Conservation (phyloP, 2,329 filamentous ascomycete species). For the Colletotrichum sidae region DNA sequence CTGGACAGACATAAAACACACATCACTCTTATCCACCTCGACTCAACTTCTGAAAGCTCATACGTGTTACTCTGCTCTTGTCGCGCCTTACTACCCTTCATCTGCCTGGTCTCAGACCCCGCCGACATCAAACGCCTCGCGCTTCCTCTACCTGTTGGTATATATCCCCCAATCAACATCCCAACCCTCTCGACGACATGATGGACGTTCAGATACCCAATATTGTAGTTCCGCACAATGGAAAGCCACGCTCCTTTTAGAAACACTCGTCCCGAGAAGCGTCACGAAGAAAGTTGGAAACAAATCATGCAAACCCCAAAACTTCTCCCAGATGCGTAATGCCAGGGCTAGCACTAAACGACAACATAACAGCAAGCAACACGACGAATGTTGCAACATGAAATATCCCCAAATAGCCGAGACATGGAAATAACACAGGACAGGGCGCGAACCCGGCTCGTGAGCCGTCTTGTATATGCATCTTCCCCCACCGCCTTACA, state of each 20-base stretch:
- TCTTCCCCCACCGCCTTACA: not conserved
- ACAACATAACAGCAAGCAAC: not conserved
- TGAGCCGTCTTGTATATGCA: slow-evolving; percentile 22
- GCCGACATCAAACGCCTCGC: too few species aligned
- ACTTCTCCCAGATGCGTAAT: slow-evolving; percentile 30
- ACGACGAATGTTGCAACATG: not conserved
- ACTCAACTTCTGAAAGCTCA: too few species aligned
- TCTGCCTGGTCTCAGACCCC: slow-evolving; percentile 2
- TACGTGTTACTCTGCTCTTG: too few species aligned
- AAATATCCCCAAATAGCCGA: not conserved
- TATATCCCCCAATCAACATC: not conserved
- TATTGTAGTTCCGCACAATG: too few species aligned
- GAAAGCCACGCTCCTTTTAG: too few species aligned
- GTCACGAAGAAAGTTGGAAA: not conserved
- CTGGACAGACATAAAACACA: not conserved
- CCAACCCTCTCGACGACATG: too few species aligned
- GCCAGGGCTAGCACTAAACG: slow-evolving; percentile 8
- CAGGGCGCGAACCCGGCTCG: slow-evolving; percentile 25
- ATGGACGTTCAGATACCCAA: too few species aligned
- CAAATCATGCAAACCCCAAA: not conserved
- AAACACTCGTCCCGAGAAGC: too few species aligned
- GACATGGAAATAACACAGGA: not conserved
- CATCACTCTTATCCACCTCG: not conserved
- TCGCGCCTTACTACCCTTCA: not conserved
- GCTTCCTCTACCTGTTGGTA: not conserved